Evolutionary conservation across 2,329 filamentous ascomycete genomes (phyloP), one percentile per base, ranked within the genome.

Genomic region (Madurella mycetomatis): DNA sequence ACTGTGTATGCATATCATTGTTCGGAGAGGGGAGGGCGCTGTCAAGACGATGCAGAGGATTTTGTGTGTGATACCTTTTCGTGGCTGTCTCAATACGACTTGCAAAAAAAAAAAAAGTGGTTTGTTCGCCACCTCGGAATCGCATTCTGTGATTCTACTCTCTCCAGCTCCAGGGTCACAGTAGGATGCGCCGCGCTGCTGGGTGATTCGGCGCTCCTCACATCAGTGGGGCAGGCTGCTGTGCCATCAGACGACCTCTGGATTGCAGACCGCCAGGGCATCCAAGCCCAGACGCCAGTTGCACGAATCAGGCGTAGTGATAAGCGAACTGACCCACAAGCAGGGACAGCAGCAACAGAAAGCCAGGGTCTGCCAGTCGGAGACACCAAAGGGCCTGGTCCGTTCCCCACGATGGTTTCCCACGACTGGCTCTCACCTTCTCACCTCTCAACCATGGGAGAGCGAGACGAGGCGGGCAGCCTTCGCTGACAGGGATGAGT

Each of bases 281-380:
- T 25, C 49, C 49, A 49, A 30, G 49, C 49, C 16, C 47, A 49
- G 43, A 25, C 48, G 52, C 42, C 48, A 48, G 31, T 40, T 53
- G 51, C 45, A 34, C 64, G 62, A 66, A 66, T 66, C 63, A 66
- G 59, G 49, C 42, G 57, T 11, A 12, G 41, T 32, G 32, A 42
- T 66, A 66, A 66, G 64, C 64, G 64, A 58, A 40, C 17, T 19
- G 58, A 41, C 55, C 61, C 62, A 60, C 60, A 46, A 34, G 32
- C 42, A 47, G 32, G 25, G 44, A 46, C 9, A 7, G 19, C 16
- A 25, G 16, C 7, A 39, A 32, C 32, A 45, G 30, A 31, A 19
- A 40, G 16, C 25, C 32, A 11, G 41, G 11, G 41, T 13, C 9
- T 5, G 16, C 41, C 41, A 43, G 41, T 43, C 41, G 42, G 42